A percentile compares a stretch with the other conserved stretches of the same genome.
Conservation (phyloP, 371 early-diverging fungal genomes). For the Mortierella sp. region DNA sequence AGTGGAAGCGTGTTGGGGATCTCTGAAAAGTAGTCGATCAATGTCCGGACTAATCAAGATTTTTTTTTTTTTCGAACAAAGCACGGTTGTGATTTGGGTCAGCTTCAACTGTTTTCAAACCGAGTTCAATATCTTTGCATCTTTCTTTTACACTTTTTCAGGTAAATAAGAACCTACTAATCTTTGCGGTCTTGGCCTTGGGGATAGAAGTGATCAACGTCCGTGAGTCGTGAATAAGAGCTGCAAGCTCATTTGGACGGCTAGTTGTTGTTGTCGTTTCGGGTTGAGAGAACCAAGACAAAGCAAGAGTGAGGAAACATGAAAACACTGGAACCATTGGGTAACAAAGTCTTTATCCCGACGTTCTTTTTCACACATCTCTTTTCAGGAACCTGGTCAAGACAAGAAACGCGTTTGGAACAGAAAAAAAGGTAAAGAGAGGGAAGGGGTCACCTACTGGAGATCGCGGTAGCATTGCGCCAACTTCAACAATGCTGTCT, state of each 20-base stretch:
- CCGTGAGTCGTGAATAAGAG: constrained; percentile 83
- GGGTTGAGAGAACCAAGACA: no score
- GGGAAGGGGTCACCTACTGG: constrained; percentile 53
- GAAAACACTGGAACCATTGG: no score
- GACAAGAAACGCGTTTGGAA: no score
- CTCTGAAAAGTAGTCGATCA: constrained; percentile 90
- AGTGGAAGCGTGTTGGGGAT: constrained; percentile 89
- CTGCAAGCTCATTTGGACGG: constrained; percentile 81
- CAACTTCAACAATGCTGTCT: constrained; percentile 67
- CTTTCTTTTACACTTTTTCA: background rate
- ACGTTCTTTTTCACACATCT: no score
- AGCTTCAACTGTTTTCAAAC: background rate
- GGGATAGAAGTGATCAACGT: constrained; percentile 84
- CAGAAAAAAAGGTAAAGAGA: background rate
- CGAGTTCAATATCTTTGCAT: background rate
- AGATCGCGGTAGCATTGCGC: constrained; percentile 73
- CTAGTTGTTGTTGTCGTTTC: constrained; percentile 62
- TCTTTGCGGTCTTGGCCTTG: constrained; percentile 96
- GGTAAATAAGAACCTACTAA: constrained; percentile 66
- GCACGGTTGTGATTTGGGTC: no score
- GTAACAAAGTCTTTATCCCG: no score
- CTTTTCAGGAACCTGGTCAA: no score
- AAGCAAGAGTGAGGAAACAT: no score
- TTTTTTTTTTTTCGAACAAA: background rate
- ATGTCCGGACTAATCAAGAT: constrained; percentile 80